Evolutionary conservation across 441 rosid species (phyloP).

Genomic region (Mallotus repandus): DNA sequence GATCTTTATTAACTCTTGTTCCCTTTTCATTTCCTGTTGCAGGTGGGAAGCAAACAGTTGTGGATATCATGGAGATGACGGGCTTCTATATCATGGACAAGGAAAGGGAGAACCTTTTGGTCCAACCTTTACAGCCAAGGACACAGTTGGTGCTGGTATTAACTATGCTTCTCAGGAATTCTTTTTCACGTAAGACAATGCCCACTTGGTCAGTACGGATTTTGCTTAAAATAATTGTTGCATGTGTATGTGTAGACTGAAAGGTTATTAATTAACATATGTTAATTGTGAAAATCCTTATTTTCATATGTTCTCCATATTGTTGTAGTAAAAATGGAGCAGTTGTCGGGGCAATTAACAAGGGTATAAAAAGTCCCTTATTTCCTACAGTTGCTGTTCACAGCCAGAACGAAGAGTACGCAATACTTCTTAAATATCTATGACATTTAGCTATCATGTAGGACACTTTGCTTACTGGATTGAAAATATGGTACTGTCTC

Average conservation of each 20-base stretch:
- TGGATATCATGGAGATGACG: constrained; percentile 97
- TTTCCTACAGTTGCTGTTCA: constrained; percentile 93
- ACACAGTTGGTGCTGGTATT: constrained; percentile 89
- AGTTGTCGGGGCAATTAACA: constrained; percentile 59
- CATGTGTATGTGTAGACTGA: constrained; percentile 9
- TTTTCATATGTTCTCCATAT: constrained; percentile 16
- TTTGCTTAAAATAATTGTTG: background rate
- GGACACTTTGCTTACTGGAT: constrained; percentile 9
- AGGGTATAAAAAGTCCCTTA: constrained; percentile 68
- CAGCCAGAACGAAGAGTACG: constrained; percentile 96
- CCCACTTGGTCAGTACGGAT: constrained; percentile 16
- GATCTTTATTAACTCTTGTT: background rate
- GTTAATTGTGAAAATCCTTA: constrained; percentile 14
- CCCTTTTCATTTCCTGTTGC: constrained; percentile 17
- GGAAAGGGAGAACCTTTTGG: constrained; percentile 87
- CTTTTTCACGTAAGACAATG: constrained; percentile 87
- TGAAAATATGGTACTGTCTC: background rate
- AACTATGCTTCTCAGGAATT: constrained; percentile 78
- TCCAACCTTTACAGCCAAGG: constrained; percentile 71
- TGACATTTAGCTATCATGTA: background rate
- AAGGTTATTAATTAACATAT: constrained; percentile 10
- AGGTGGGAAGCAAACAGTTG: constrained; percentile 95
- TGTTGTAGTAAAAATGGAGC: constrained; percentile 72
- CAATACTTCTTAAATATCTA: background rate
- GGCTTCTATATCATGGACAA: constrained; percentile 66